Conservation (phyloP, 371 early-diverging fungal species). For the Encephalitozoon hellem region DNA sequence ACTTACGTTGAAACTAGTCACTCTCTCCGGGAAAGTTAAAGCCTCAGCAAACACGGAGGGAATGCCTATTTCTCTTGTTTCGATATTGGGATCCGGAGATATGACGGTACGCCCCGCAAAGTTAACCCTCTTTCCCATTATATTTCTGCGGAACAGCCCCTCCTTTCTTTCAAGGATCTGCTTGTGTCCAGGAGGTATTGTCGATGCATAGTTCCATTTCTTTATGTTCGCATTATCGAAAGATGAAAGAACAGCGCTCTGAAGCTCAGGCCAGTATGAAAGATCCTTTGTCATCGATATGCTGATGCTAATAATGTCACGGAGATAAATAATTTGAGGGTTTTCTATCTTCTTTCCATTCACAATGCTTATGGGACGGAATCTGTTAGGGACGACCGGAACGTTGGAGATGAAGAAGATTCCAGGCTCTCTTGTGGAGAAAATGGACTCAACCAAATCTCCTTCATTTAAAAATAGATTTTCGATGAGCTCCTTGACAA, state of each 20-base stretch:
- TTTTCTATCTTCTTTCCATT: constrained; percentile 79
- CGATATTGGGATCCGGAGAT: constrained; percentile 94
- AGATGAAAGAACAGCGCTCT: constrained; percentile 22
- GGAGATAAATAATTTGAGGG: constrained; percentile 76
- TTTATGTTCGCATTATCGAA: constrained; percentile 71
- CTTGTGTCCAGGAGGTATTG: constrained; percentile 64
- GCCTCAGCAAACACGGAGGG: constrained; percentile 90
- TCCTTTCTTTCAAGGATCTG: constrained; percentile 98
- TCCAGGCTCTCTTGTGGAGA: constrained; percentile 7
- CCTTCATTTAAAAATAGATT: constrained; percentile 31
- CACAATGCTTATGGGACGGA: constrained; percentile 82
- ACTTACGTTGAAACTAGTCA: constrained; percentile 82
- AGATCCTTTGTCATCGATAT: constrained; percentile 62
- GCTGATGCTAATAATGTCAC: constrained; percentile 71
- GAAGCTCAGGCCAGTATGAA: constrained; percentile 35
- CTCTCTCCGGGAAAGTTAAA: constrained; percentile 93
- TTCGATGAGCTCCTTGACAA: constrained; percentile 24
- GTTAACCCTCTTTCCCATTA: constrained; percentile 99
- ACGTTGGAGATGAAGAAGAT: constrained; percentile 87
- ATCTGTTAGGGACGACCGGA: constrained; percentile 72
- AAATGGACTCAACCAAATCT: constrained; percentile 25
- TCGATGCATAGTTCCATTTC: constrained; percentile 60
- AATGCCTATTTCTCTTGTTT: constrained; percentile 90
- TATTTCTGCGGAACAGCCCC: constrained; percentile 95
- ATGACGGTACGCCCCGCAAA: constrained; percentile 98